Evolutionary conservation across 768 basidiomycete genomes (phyloP).

Genomic region (Hypholoma fasciculare): DNA sequence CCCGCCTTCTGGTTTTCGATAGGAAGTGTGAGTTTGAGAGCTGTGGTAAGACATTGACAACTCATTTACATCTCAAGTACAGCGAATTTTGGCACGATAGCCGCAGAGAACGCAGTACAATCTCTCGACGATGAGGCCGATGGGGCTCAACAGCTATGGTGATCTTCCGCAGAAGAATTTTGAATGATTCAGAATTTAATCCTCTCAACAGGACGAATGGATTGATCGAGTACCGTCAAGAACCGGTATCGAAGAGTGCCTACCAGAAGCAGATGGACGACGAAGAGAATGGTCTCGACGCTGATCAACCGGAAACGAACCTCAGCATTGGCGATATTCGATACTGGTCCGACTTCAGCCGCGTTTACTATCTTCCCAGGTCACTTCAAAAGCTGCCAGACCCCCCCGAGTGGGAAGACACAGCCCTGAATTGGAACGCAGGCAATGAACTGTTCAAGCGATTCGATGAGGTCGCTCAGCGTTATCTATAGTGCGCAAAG

Average conservation of each 20-base stretch:
- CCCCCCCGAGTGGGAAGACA: constrained; percentile 50
- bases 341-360: constrained; percentile 73
- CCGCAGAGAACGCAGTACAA: constrained; percentile 40
- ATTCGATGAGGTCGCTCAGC: constrained; percentile 52
- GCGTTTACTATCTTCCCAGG: constrained; percentile 63
- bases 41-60: not conserved
- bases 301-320: not conserved
- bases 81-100: constrained; percentile 70
- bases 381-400: constrained; percentile 68
- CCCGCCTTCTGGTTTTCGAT: constrained; percentile 69
- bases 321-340: constrained; percentile 33
- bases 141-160: constrained; percentile 14
- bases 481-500: not conserved
- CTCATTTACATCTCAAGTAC: constrained; percentile 3
- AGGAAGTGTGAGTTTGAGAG: constrained; percentile 39
- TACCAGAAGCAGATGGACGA: constrained; percentile 51
- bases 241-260: constrained; percentile 49
- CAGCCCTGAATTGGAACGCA: constrained; percentile 55
- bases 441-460: constrained; percentile 52
- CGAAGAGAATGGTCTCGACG: constrained; percentile 5
- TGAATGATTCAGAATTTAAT: not conserved
- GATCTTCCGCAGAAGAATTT: not conserved
- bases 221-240: constrained; percentile 51
- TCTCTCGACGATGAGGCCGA: constrained; percentile 25
- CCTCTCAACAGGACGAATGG: constrained; percentile 43